Conservation (phyloP, 345 rosid genomes). For the Pistacia vera region DNA sequence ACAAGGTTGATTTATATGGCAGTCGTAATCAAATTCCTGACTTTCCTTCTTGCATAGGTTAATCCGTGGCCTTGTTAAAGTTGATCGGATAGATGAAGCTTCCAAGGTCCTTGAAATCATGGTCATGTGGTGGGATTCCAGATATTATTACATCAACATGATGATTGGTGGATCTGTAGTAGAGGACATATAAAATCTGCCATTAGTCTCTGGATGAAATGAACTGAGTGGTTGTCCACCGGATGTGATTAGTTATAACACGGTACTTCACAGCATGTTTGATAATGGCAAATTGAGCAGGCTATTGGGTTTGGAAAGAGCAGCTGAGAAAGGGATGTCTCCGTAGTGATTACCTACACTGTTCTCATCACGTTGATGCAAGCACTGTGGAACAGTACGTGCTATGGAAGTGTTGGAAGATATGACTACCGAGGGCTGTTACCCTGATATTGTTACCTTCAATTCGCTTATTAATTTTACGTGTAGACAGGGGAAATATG, state of each 20-base stretch:
- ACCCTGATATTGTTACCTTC: constrained; percentile 73
- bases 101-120: constrained; percentile 53
- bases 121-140: constrained; percentile 81
- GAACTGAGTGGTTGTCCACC: constrained; percentile 83
- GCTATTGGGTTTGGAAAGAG: constrained; percentile 70
- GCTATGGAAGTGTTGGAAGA: constrained; percentile 84
- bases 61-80: constrained; percentile 63
- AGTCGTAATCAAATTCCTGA: constrained; percentile 71
- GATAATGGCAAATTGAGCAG: constrained; percentile 52
- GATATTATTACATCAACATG: constrained; percentile 83
- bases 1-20: constrained; percentile 67
- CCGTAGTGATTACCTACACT: constrained; percentile 70
- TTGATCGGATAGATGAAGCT: constrained; percentile 64
- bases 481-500: constrained; percentile 62
- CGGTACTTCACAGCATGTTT: constrained; percentile 69
- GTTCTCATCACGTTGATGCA: constrained; percentile 73
- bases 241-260: constrained; percentile 75
- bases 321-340: constrained; percentile 69
- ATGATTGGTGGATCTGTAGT: constrained; percentile 75
- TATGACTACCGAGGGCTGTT: constrained; percentile 74
- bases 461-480: constrained; percentile 66
- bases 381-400: constrained; percentile 61
- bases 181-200: constrained; percentile 58
- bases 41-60: constrained; percentile 69
- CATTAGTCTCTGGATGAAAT: constrained; percentile 59